Base-by-base conservation (phyloP, 306 rosid species). In the Rosa persica region DNA sequence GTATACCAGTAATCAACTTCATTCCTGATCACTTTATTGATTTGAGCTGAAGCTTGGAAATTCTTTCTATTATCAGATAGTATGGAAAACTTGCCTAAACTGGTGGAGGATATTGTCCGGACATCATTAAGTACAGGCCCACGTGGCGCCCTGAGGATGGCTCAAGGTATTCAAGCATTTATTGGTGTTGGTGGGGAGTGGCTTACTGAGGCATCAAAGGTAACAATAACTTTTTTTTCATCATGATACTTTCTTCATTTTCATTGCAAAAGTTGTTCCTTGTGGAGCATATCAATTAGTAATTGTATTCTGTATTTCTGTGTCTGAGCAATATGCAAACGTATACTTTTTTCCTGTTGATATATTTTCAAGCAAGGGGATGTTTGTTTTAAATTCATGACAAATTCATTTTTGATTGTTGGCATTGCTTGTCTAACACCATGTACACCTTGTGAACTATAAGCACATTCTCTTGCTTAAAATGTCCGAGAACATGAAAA, bases 111-210 rank as follows among this genome's bases (percentile, higher is more conserved):
- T 84, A 93, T 95, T 81, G 85, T 93, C 47, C 91, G 86, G 83
- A 95, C 98, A 75, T 91, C 99, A 44, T 60, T 92, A 46, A 74
- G 83, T 72, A 95, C 99, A 2, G 99, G 98, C 76, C 98, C 99
- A 11, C 85, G 97, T 54, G 99, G 98, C 57, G 91, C 90, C 64
- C 44, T 93, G 34, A 88, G 98, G 83, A 69, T 95, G 84, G 98
- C 85, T 76, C 99, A 95, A 83, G 98, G 96, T 23, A 82, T 95
- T 82, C 98, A 91, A 85, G 99, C 93, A 20, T 87, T 95, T 68
- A 3, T 95, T 23, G 98, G 96, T 16, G 98, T 95, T 65, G 94
- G 99, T 77, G 88, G 94, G 72, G 99, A 95, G 87, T 93, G 98
- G 97, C 90, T 93, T 10, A 82, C 89, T 9, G 97, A 93, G 79